Evolutionary conservation across 1,139 yeast species (phyloP).

Genomic region (Pichia sp.): DNA sequence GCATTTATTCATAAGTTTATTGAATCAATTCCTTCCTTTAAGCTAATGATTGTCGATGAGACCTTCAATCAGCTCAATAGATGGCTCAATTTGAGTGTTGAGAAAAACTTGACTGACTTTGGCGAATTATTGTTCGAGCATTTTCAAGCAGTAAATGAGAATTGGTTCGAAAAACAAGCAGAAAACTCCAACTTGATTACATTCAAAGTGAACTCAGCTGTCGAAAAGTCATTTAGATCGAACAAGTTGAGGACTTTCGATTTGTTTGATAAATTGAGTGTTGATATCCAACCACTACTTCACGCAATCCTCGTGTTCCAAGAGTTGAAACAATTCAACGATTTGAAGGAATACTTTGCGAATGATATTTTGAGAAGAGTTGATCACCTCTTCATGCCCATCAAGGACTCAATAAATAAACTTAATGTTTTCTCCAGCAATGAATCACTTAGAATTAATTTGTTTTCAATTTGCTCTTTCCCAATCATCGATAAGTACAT

Average conservation of each 20-base stretch:
- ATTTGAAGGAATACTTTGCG: constrained; percentile 54
- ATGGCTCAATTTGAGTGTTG: constrained; percentile 61
- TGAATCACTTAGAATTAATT: constrained; percentile 45
- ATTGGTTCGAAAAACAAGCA: constrained; percentile 45
- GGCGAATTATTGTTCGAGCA: constrained; percentile 56
- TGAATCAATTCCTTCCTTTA: constrained; percentile 71
- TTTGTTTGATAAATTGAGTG: constrained; percentile 38
- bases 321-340: constrained; percentile 58
- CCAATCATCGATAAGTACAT: constrained; percentile 69
- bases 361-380: constrained; percentile 72
- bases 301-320: constrained; percentile 81
- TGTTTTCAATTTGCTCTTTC: constrained; percentile 67
- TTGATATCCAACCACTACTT: constrained; percentile 63
- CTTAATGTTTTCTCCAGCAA: constrained; percentile 20
- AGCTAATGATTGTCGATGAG: constrained; percentile 69
- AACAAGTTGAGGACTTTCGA: constrained; percentile 31
- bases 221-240: constrained; percentile 41
- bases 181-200: constrained; percentile 40
- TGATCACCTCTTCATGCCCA: constrained; percentile 52
- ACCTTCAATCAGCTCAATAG: constrained; percentile 66
- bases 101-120: constrained; percentile 51
- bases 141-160: constrained; percentile 44
- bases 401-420: constrained; percentile 21
- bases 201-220: constrained; percentile 78
- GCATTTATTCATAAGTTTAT: constrained; percentile 69